Evolutionary conservation across 164 flowering plant species (phyloP), one percentile per base, ranked within the genome.

Genomic region (Umbellularia californica): DNA sequence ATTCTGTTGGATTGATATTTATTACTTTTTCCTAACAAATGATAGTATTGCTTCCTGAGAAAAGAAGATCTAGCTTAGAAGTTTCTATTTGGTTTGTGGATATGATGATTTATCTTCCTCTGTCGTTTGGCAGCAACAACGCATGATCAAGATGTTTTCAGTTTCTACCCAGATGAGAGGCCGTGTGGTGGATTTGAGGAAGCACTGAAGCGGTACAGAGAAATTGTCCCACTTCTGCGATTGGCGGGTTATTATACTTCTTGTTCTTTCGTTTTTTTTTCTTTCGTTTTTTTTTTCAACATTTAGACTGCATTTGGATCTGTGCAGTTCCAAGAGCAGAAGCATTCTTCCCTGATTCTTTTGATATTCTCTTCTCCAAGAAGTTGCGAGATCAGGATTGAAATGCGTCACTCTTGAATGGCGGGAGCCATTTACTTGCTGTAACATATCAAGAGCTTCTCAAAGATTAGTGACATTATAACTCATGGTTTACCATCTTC

Each of bases 141-240:
- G 12, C 92, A 95, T 83, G 99, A 95, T 79, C 93, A 91, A 80
- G 94, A 93, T 66, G 97, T 95, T 35, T 95, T 95, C 78, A 90
- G 94, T 80, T 95, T 95, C 84, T 87, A 82, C 79, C 85, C 90
- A 7, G 93, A 92, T 67, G 97, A 89, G 77, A 85, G 84, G 75
- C 84, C 77, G 74, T 95, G 98, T 80, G 78, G 87, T 72, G 98
- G 98, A 69, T 95, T 95, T 85, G 97, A 90, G 83, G 97, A 93
- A 82, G 97, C 89, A 5, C 75, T 95, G 72, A 50, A 70, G 9
- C 86, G 89, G 41, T 95, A 95, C 67, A 85, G 88, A 78, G 98
- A 95, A 83, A 77, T 95, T 72, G 92, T 88, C 41, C 98, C 99
- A 35, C 85, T 80, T 51, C 85, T 95, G 55, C 81, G 87, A 69